Percentiles rank a stretch among this genome's conserved stretches.
Conservation (phyloP, 1,284 basidiomycete genomes). For the Porogramme epimiltina region DNA sequence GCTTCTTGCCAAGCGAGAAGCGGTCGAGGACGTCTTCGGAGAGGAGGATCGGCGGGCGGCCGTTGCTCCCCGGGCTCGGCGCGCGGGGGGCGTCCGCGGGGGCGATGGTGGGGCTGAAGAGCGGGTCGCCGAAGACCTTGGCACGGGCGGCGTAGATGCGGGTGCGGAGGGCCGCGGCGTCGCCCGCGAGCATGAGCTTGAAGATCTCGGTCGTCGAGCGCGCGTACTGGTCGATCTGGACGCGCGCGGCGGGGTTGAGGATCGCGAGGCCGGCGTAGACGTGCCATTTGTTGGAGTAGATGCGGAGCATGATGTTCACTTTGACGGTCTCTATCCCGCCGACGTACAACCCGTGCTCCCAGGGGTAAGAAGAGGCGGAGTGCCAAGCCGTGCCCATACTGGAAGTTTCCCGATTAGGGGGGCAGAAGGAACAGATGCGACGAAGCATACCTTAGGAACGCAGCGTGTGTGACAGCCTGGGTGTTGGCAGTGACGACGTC, state of each 20-base stretch:
- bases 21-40: conserved; percentile 87
- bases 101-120: no score
- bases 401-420: conserved; percentile 8
- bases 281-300: conserved; percentile 98
- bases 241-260: conserved; percentile 89
- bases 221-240: conserved; percentile 91
- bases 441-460: conserved; percentile 80
- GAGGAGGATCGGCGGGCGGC: conserved; percentile 73
- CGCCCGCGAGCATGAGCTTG: conserved; percentile 93
- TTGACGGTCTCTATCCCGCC: conserved; percentile 99
- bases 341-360: conserved; percentile 94
- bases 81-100: conserved; percentile 10
- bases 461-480: conserved; percentile 97
- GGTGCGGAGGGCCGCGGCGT: conserved; percentile 64
- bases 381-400: conserved; percentile 99
- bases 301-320: conserved; percentile 95
- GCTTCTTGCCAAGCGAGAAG: conserved; percentile 75
- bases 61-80: conserved; percentile 16
- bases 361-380: conserved; percentile 80
- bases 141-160: conserved; percentile 80
- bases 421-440: not conserved
- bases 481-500: conserved; percentile 97
- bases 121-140: conserved; percentile 79
- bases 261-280: conserved; percentile 98
- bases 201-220: conserved; percentile 87